A percentile compares a stretch with the other conserved stretches of the same genome.
Conservation (phyloP, 257 asterid species). For the Solanum bulbocastanum region DNA sequence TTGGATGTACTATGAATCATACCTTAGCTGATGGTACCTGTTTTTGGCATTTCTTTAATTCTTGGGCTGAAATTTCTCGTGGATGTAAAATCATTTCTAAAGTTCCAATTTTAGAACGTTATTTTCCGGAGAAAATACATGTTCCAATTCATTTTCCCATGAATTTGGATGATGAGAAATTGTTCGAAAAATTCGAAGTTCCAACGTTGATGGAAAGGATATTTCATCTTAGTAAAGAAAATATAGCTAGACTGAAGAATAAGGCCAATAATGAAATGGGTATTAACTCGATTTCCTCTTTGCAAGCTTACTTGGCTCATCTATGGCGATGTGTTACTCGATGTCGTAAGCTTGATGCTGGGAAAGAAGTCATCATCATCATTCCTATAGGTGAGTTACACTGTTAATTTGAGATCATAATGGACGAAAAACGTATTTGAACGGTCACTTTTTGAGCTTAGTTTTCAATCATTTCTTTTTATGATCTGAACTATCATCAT, state of each 20-base stretch:
- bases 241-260: slow-evolving; percentile 9
- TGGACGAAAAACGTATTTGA: too few species aligned
- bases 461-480: too few species aligned
- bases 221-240: slow-evolving; percentile 21
- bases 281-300: slow-evolving; percentile 12
- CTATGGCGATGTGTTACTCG: slow-evolving; percentile 31
- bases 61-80: slow-evolving; percentile 33
- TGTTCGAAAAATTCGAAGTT: not conserved
- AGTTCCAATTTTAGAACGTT: slow-evolving; percentile 12
- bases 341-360: not conserved
- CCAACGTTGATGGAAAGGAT: slow-evolving; percentile 9
- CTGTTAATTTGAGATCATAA: not conserved
- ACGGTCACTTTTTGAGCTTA: too few species aligned
- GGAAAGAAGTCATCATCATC: not conserved
- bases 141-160: not conserved
- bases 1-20: slow-evolving; percentile 30
- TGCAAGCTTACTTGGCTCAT: slow-evolving; percentile 44
- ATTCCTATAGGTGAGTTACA: not conserved
- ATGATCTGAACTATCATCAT: too few species aligned
- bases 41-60: slow-evolving; percentile 42
- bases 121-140: not conserved
- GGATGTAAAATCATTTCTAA: slow-evolving; percentile 13
- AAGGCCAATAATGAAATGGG: slow-evolving; percentile 25
- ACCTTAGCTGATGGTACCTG: slow-evolving; percentile 16
- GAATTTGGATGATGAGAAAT: slow-evolving; percentile 1